Evolutionary conservation across 2,329 filamentous ascomycete species (phyloP).

Genomic region (Bipolaris sorokiniana): DNA sequence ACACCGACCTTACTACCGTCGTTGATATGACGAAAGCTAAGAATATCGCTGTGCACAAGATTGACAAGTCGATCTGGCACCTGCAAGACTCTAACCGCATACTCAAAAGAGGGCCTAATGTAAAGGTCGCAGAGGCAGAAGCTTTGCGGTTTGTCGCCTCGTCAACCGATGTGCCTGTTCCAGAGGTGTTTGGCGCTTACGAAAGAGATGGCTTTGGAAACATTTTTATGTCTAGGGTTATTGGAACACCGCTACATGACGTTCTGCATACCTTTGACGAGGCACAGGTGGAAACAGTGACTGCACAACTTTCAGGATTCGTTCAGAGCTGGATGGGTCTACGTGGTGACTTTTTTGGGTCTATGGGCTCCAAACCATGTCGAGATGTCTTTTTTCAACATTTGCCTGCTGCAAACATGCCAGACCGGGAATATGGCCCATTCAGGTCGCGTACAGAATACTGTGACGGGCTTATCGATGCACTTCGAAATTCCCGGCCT

Average conservation of each 20-base stretch:
- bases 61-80: slow-evolving; percentile 17
- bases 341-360: slow-evolving; percentile 15
- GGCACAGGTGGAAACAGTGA: slow-evolving; percentile 8
- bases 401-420: slow-evolving; percentile 8
- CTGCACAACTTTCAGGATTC: slow-evolving; percentile 14
- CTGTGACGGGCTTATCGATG: slow-evolving; percentile 19
- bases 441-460: slow-evolving; percentile 19
- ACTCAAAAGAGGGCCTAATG: slow-evolving; percentile 18
- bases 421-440: slow-evolving; percentile 15
- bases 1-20: slow-evolving; percentile 14
- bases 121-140: slow-evolving; percentile 19
- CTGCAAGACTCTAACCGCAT: slow-evolving; percentile 17
- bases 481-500: slow-evolving; percentile 21
- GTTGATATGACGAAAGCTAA: slow-evolving; percentile 15
- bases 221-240: slow-evolving; percentile 23
- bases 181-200: slow-evolving; percentile 23
- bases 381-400: slow-evolving; percentile 25
- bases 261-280: slow-evolving; percentile 15
- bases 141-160: slow-evolving; percentile 22
- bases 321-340: slow-evolving; percentile 11
- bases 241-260: slow-evolving; percentile 13
- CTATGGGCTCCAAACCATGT: slow-evolving; percentile 15
- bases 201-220: slow-evolving; percentile 17
- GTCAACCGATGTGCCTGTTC: slow-evolving; percentile 19
- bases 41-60: slow-evolving; percentile 14